A percentile compares a stretch with the other conserved stretches of the same genome.
phyloP scores from a whole-genome alignment of 805 yeast species.

The Candida nemodendra region DNA sequence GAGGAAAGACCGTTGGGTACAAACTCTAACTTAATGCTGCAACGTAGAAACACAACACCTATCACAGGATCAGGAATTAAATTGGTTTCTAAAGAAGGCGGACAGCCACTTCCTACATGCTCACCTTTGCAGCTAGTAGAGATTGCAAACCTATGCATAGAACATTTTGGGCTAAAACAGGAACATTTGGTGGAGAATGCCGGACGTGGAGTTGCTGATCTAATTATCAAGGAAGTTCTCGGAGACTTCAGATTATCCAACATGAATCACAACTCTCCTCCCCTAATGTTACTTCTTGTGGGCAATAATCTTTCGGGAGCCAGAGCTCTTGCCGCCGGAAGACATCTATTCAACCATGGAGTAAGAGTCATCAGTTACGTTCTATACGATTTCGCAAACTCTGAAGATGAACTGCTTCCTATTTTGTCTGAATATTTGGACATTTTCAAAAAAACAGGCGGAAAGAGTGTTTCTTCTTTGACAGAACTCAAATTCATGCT shows the following conservation, averaged over 20 bases:
- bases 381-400: constrained; percentile 35
- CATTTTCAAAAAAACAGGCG: constrained; percentile 62
- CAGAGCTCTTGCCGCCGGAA: constrained; percentile 73
- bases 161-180: constrained; percentile 49
- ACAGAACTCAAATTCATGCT: constrained; percentile 37
- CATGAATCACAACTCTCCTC: constrained; percentile 76
- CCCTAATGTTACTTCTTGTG: constrained; percentile 65
- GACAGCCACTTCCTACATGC: constrained; percentile 52
- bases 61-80: constrained; percentile 13
- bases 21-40: constrained; percentile 13
- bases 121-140: constrained; percentile 80
- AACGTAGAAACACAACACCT: constrained; percentile 19
- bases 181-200: constrained; percentile 59
- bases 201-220: constrained; percentile 60
- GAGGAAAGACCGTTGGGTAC: constrained; percentile 24
- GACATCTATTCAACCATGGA: constrained; percentile 74
- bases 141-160: constrained; percentile 59
- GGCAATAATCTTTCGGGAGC: constrained; percentile 79
- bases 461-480: constrained; percentile 51
- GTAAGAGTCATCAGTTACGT: constrained; percentile 60
- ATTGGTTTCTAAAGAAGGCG: constrained; percentile 16
- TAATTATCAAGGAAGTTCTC: constrained; percentile 63
- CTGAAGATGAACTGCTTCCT: constrained; percentile 36
- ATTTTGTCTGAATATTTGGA: constrained; percentile 48
- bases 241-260: constrained; percentile 64